These are phyloP conservation scores for Funneliformis geosporum DNA, from an alignment of 192 early-diverging fungal species.

Conservation along the genomic window DNA sequence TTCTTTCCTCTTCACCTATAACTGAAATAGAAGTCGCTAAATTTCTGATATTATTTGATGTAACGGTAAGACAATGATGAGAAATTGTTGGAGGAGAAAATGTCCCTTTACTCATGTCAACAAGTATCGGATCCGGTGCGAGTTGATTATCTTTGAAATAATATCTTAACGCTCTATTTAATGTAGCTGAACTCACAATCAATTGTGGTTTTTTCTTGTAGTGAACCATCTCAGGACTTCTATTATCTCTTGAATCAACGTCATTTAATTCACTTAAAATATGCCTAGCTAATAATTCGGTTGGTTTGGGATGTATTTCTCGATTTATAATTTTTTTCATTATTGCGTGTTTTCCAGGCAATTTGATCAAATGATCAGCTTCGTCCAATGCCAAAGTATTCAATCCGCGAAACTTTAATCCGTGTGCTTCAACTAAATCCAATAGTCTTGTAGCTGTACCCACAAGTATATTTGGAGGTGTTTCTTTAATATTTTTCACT, in stretches of 20 bases:
- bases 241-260: neutral
- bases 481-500: slow-evolving; percentile 24
- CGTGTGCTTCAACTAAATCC: slow-evolving; percentile 35
- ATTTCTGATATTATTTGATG: slow-evolving; percentile 48
- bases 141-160: slow-evolving; percentile 59
- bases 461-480: slow-evolving; percentile 42
- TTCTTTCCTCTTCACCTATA: neutral
- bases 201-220: slow-evolving; percentile 48
- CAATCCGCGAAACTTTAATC: slow-evolving; percentile 38
- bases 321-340: slow-evolving; percentile 41
- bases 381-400: slow-evolving; percentile 53
- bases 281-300: slow-evolving; percentile 42
- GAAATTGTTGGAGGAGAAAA: slow-evolving; percentile 42
- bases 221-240: neutral
- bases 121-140: slow-evolving; percentile 51
- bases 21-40: slow-evolving; percentile 21
- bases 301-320: slow-evolving; percentile 47
- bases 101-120: slow-evolving; percentile 57
- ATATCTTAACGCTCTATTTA: slow-evolving; percentile 64
- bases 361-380: slow-evolving; percentile 53
- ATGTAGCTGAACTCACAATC: slow-evolving; percentile 67
- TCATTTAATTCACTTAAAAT: slow-evolving; percentile 32
- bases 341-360: slow-evolving; percentile 54
- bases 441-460: slow-evolving; percentile 46
- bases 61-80: slow-evolving; percentile 56